Conservation (phyloP, 1,139 yeast species). For the Suhomyces wounanorum region DNA sequence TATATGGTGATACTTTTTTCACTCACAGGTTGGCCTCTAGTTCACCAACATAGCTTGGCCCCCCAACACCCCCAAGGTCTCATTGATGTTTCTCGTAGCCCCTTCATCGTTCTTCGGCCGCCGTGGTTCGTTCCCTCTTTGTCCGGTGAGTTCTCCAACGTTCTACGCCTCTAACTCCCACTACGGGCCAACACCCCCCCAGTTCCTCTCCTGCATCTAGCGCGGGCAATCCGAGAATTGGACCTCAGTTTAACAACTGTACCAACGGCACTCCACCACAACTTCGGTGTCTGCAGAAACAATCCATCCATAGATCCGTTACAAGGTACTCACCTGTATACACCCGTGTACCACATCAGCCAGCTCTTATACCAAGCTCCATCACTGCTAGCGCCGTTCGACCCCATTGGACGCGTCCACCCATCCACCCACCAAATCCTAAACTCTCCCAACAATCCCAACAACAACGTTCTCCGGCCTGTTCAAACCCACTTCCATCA, state of each 20-base stretch:
- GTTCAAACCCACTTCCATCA: neutral
- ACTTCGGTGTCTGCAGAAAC: neutral
- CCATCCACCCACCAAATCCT: neutral
- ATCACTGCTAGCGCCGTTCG: slow-evolving; percentile 1
- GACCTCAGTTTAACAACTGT: slow-evolving; percentile 3
- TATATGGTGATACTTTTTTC: no score
- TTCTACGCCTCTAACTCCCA: neutral
- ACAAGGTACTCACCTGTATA: neutral
- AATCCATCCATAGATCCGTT: neutral
- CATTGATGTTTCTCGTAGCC: neutral
- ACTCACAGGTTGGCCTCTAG: no score
- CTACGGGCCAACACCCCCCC: neutral
- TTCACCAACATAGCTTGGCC: no score
- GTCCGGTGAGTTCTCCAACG: neutral
- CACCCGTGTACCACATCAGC: neutral
- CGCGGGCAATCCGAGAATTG: slow-evolving; percentile 6
- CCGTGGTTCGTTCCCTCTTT: neutral
- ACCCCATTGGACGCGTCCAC: slow-evolving; percentile 5
- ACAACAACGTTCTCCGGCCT: neutral
- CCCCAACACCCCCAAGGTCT: no score
- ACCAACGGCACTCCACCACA: neutral
- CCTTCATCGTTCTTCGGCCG: neutral
- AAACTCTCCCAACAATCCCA: neutral
- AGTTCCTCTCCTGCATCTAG: neutral
- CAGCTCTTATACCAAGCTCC: neutral